phyloP scores from a whole-genome alignment of 306 rosid genomes.

The Pterocarpus santalinus region DNA sequence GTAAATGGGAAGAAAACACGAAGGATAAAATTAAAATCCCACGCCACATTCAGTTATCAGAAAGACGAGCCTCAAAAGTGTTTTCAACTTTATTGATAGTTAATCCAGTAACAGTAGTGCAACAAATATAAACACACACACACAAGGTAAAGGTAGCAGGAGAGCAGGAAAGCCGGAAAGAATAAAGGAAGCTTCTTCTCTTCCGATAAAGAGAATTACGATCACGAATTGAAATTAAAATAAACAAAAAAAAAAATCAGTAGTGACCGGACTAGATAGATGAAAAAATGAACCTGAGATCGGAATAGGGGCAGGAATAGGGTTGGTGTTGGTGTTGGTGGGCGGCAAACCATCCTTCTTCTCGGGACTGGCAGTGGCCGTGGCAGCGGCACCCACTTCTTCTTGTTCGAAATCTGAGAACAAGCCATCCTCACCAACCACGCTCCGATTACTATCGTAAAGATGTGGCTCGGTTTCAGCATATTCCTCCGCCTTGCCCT shows the following conservation, averaged over 20 bases:
- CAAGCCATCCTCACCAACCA: constrained; percentile 67
- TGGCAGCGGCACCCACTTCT: constrained; percentile 46
- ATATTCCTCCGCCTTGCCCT: constrained; percentile 39
- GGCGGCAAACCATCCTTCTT: constrained; percentile 48
- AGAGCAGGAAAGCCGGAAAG: not conserved
- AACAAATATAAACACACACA: too few relatives aligned
- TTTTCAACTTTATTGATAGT: too few relatives aligned
- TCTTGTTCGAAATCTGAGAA: constrained; percentile 83
- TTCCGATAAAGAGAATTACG: too few relatives aligned
- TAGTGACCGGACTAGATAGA: too few relatives aligned
- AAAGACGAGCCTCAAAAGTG: too few relatives aligned
- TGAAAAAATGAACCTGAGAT: constrained; percentile 58
- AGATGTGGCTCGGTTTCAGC: constrained; percentile 45
- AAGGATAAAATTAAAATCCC: not conserved
- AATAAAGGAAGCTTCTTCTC: not conserved
- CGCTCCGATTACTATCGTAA: constrained; percentile 63
- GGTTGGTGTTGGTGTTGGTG: not conserved
- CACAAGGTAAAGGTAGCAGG: not conserved
- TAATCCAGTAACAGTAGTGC: not conserved
- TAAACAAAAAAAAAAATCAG: not conserved
- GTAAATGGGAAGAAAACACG: constrained; percentile 41
- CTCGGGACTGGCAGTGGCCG: constrained; percentile 54
- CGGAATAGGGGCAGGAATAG: constrained; percentile 63
- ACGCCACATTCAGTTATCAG: too few relatives aligned
- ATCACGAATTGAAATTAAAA: too few relatives aligned